These are phyloP conservation scores for Exidia glandulosa DNA, from an alignment of 768 basidiomycete species.

Conservation along the genomic window DNA sequence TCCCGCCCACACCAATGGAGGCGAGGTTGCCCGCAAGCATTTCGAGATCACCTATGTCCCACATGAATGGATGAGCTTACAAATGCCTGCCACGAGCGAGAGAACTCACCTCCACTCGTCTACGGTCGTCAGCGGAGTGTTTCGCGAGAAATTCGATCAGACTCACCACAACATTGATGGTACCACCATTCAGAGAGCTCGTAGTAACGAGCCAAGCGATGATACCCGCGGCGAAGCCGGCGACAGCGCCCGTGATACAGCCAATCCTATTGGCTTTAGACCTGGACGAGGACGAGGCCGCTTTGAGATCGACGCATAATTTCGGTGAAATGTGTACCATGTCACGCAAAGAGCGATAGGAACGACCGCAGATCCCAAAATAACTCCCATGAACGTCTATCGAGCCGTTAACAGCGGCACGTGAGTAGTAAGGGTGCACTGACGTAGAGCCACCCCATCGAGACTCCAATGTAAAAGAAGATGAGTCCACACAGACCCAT, in stretches of 20 bases:
- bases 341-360: conserved; percentile 80
- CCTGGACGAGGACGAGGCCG: too few relatives aligned
- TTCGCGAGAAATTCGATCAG: not conserved
- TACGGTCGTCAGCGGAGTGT: conserved; percentile 7
- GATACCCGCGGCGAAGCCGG: conserved; percentile 59
- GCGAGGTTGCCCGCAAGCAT: conserved; percentile 91
- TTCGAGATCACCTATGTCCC: conserved; percentile 43
- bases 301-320: too few relatives aligned
- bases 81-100: conserved; percentile 19
- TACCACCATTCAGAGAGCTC: conserved; percentile 51
- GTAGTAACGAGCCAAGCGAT: conserved; percentile 83
- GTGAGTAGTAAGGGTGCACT: conserved; percentile 17
- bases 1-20: conserved; percentile 69
- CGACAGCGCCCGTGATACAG: conserved; percentile 61
- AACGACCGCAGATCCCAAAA: conserved; percentile 75
- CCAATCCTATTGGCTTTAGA: conserved; percentile 76
- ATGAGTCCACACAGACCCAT: conserved; percentile 78
- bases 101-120: conserved; percentile 48
- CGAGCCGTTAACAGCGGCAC: not conserved
- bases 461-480: conserved; percentile 84
- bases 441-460: conserved; percentile 90
- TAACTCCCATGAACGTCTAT: conserved; percentile 80
- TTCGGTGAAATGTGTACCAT: too few relatives aligned
- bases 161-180: conserved; percentile 58
- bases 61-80: conserved; percentile 12